A percentile compares a stretch with the other conserved stretches of the same genome.
phyloP scores from a whole-genome alignment of 345 rosid genomes.

The Gossypium bickii region DNA sequence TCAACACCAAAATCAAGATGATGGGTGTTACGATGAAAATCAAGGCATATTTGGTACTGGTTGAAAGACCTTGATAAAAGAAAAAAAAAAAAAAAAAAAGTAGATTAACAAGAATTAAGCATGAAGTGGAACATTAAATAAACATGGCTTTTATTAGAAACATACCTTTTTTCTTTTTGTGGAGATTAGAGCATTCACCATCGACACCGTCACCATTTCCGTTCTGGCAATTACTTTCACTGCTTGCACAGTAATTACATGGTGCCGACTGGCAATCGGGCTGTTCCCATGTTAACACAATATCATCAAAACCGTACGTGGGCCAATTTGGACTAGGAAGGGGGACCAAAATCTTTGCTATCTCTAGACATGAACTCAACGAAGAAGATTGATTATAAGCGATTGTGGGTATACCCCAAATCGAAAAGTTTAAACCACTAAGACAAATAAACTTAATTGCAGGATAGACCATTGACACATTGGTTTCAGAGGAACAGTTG shows the following conservation, averaged over 20 bases:
- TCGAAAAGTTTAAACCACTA: constrained; percentile 12
- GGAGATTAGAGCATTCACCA: background rate
- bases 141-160: background rate
- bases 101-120: background rate
- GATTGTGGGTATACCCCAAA: constrained; percentile 4
- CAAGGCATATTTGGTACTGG: constrained; percentile 32
- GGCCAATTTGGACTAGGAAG: background rate
- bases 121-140: background rate
- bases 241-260: too few species aligned
- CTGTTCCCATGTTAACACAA: constrained; percentile 6
- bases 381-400: background rate
- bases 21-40: constrained; percentile 46
- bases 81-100: background rate
- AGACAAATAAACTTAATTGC: constrained; percentile 18
- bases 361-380: background rate
- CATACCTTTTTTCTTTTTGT: background rate
- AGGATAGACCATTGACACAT: background rate
- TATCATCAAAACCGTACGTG: background rate
- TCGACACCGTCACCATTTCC: background rate
- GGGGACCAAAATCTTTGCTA: constrained; percentile 10
- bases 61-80: background rate
- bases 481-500: constrained; percentile 22
- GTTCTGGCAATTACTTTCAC: too few species aligned
- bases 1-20: constrained; percentile 29
- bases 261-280: background rate